These are phyloP conservation scores for Aspergillus candidus DNA, from an alignment of 2,329 filamentous ascomycete species.

Conservation along the genomic window DNA sequence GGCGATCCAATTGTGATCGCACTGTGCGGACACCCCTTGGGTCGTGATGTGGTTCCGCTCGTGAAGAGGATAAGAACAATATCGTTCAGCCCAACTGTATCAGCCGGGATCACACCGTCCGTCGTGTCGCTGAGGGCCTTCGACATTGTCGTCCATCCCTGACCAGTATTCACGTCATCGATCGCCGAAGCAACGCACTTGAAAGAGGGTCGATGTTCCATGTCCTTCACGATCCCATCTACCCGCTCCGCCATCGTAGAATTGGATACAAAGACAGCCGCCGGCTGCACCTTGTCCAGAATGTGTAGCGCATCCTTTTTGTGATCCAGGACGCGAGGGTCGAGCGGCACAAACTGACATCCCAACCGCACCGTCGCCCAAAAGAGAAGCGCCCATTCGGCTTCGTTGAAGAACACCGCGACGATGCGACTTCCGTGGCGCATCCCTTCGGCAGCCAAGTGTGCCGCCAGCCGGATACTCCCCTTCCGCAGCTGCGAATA, in stretches of 20 bases:
- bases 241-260: background rate
- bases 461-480: background rate
- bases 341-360: constrained; percentile 3
- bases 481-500: background rate
- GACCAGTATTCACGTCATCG: too few relatives aligned
- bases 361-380: constrained; percentile 3
- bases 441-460: background rate
- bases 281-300: background rate
- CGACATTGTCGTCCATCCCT: background rate
- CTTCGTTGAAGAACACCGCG: constrained; percentile 3
- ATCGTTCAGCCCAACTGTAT: background rate
- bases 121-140: background rate
- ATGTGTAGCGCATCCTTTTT: background rate
- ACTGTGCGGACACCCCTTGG: constrained; percentile 4
- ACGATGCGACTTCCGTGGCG: background rate
- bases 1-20: background rate
- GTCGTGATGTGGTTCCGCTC: constrained; percentile 2
- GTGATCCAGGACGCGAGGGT: constrained; percentile 1
- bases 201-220: background rate
- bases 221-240: background rate
- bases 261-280: constrained; percentile 3
- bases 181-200: background rate
- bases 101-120: background rate
- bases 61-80: constrained; percentile 3
- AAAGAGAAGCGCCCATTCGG: constrained; percentile 8